phyloP scores from a whole-genome alignment of 2,329 filamentous ascomycete genomes.

The Huntiella bhutanensis region DNA sequence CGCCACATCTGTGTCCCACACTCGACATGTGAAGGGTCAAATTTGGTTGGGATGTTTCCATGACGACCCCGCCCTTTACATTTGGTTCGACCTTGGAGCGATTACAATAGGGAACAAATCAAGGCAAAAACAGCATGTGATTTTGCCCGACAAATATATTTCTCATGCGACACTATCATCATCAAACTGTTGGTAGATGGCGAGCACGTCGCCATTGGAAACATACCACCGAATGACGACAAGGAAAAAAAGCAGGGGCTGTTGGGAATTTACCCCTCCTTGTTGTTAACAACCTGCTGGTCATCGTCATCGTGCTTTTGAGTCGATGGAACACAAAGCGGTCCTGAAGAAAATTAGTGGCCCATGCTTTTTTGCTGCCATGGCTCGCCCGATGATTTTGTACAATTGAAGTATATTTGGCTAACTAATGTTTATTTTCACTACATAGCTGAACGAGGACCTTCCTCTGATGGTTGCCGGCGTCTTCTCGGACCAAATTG shows the following conservation, averaged over 20 bases:
- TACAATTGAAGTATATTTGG: background rate
- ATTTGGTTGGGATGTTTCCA: constrained; percentile 7
- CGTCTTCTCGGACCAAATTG: constrained; percentile 97
- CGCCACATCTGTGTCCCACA: constrained; percentile 8
- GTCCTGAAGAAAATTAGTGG: background rate
- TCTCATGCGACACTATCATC: background rate
- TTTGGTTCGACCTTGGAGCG: no score
- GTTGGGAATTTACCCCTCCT: constrained; percentile 8
- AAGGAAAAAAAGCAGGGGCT: background rate
- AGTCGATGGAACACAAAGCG: background rate
- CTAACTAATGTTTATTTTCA: constrained; percentile 14
- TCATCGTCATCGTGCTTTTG: background rate
- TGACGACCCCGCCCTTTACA: constrained; percentile 9
- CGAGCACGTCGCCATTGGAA: no score
- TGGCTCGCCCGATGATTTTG: background rate
- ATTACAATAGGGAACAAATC: no score
- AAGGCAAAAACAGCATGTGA: no score
- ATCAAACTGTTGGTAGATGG: background rate
- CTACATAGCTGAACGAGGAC: constrained; percentile 72
- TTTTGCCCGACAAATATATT: background rate
- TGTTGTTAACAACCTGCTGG: background rate
- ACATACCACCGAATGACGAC: no score
- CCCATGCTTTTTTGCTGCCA: constrained; percentile 2
- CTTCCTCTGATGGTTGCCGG: constrained; percentile 95
- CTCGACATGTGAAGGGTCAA: background rate